Evolutionary conservation across 768 basidiomycete species (phyloP), one percentile per base, ranked within the genome.

Genomic region (Astraeus odoratus): DNA sequence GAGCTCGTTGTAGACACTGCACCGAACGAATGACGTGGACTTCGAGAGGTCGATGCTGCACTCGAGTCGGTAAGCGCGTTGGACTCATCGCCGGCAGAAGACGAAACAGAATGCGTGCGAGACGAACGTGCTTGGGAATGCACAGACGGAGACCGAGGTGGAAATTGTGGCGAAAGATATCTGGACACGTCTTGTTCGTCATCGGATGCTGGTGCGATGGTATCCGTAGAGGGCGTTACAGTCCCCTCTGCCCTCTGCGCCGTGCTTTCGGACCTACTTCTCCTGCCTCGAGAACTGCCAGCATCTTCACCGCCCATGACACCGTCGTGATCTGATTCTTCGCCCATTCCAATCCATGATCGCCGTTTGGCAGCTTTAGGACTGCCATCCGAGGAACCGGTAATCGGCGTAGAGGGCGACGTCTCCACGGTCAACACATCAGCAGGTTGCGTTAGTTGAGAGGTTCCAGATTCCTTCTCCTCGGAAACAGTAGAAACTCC

Each of bases 291-390:
- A 13, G 34, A 18, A 4, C 23, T 39, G 15, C 55, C 43, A 10
- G 50, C 49, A 39, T 53, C 58, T 9, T 60, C 61, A 10, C 61
- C 65, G 15, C 56, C 54, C 23, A 50, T 55, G 18, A 43, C 36
- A 31, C 48, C 51, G 23, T 36, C 56, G 6, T 50, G 44, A 18
- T 59, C 59, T 8, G 56, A 30, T 22, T 70, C 71, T 9, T 71
- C 70, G 31, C 60, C 72, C 20, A 62, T 60, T n/a, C 70, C 59
- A 50, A 83, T 81, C 81, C 80, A 83, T 15, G 75, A 79, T 9
- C 70, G 71, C n/a, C 75, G 73, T 39, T 63, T 63, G 13, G 61
- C 60, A 12, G 63, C 48, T 15, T 59, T 57, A 4, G 68, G 54
- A 0, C 51, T 47, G 34, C 47, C 53, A 12, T 58, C 54, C 46